Conservation (phyloP, 2,329 filamentous ascomycete species). For the Teratosphaeria epicoccoides region DNA sequence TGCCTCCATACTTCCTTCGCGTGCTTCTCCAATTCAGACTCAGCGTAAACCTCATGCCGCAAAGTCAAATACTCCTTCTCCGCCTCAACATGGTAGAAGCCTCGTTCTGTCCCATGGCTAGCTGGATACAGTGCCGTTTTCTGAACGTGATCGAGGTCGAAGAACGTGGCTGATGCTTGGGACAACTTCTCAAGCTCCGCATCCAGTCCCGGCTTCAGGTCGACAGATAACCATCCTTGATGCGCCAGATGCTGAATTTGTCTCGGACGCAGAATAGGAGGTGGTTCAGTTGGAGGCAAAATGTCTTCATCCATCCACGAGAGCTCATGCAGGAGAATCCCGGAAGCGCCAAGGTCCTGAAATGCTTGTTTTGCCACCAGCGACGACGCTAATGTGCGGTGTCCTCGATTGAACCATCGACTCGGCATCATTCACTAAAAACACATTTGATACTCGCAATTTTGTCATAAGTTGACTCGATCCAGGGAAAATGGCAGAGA, state of each 20-base stretch:
- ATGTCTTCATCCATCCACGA: not conserved
- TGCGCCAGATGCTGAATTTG: slow-evolving; percentile 6
- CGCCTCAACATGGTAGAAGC: slow-evolving; percentile 15
- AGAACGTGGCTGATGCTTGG: slow-evolving; percentile 2
- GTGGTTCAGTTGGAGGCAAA: slow-evolving; percentile 7
- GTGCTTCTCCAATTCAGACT: slow-evolving; percentile 2
- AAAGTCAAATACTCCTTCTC: slow-evolving; percentile 24
- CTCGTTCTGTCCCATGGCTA: slow-evolving; percentile 18
- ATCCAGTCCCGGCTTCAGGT: slow-evolving; percentile 1
- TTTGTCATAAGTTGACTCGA: no score
- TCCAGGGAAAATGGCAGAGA: no score
- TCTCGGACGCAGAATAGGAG: slow-evolving; percentile 4
- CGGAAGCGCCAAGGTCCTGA: not conserved
- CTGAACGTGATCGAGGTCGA: slow-evolving; percentile 1
- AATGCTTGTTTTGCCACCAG: not conserved
- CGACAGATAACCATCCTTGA: slow-evolving; percentile 8
- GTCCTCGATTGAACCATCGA: not conserved
- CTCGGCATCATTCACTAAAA: not conserved
- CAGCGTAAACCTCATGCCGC: slow-evolving; percentile 8
- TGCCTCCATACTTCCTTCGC: slow-evolving; percentile 13
- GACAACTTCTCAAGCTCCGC: slow-evolving; percentile 2
- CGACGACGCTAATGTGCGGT: not conserved
- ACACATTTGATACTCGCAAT: no score
- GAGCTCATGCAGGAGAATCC: not conserved
- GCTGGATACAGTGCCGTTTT: slow-evolving; percentile 12